Base-by-base conservation (phyloP, 371 early-diverging fungal species). In the Vairimorpha apis region DNA sequence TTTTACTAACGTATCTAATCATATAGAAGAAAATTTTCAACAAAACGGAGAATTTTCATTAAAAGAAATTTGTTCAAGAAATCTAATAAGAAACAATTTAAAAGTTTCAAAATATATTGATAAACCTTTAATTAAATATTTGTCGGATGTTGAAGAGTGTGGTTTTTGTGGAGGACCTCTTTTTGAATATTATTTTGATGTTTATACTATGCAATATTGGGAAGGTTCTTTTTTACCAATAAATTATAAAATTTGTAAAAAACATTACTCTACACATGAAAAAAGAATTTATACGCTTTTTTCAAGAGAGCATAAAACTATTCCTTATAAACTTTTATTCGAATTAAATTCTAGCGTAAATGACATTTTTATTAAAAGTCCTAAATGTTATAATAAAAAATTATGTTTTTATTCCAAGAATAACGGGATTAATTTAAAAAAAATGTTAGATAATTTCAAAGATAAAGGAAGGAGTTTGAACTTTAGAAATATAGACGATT, bases 81-180 rank as follows among this genome's bases (percentile, higher is more conserved):
- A 86, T 18, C 84, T 90, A 44, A 86, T 89, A 8, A 86, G 87
- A n/a, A 79, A 85, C 1, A 86, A 87, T 47, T 74, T 89, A 3
- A 80, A 84, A 2, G 76, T 90, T 23, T 86, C 86, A 0, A 59
- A 79, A 27, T 72, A 81, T 69, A 74, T 87, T 10, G 77, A 86
- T 10, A 82, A 82, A 23, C 81, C 86, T 32, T 64, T 90, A 21
- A 85, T 87, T 74, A 81, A 85, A 30, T 90, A 89, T 75, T 76
- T 92, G n/a, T 79, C 83, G 14, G 83, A 84, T 14, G 87, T 86
- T 1, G 83, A 87, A 51, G 78, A 80, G 21, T 93, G 94, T 81
- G 84, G 90, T 5, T 90, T 88, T 79, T 93, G 94, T 77, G 83
- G 83, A 18, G 92, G 91, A 0, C 92, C 94, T 7, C 89, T 86